Conservation (phyloP, 2,329 filamentous ascomycete genomes). For the Aspergillus fumigatus region DNA sequence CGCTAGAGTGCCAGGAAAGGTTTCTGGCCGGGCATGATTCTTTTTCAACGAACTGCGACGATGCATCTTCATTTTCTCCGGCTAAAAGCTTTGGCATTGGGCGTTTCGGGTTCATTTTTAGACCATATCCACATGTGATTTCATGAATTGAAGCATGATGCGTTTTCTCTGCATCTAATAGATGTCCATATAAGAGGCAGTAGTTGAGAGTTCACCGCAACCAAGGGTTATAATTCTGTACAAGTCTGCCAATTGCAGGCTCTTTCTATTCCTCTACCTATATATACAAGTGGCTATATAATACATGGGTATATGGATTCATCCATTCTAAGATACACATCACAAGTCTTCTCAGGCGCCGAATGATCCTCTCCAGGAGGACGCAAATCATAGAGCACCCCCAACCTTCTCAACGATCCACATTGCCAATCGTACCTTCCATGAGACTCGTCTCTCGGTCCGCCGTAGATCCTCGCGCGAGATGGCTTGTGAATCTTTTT, state of each 20-base stretch:
- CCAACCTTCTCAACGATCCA: constrained; percentile 85
- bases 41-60: constrained; percentile 14
- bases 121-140: not conserved
- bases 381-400: constrained; percentile 64
- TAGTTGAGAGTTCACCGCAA: not conserved
- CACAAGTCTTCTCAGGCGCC: not conserved
- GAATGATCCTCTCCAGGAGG: constrained; percentile 3
- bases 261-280: not conserved
- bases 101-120: not conserved
- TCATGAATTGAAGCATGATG: not conserved
- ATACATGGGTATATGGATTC: constrained; percentile 14
- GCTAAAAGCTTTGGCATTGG: constrained; percentile 9
- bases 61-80: constrained; percentile 6
- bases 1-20: constrained; percentile 52
- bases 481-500: constrained; percentile 65
- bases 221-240: not conserved
- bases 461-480: constrained; percentile 74
- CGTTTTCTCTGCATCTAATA: not conserved
- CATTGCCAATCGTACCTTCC: constrained; percentile 85
- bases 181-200: not conserved
- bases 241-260: not conserved
- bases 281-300: not conserved
- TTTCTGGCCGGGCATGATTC: constrained; percentile 29
- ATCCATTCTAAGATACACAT: constrained; percentile 1
- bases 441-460: constrained; percentile 75